These are phyloP conservation scores for Podospora tetraspora DNA, from an alignment of 495 filamentous ascomycete genomes.

Conservation along the genomic window DNA sequence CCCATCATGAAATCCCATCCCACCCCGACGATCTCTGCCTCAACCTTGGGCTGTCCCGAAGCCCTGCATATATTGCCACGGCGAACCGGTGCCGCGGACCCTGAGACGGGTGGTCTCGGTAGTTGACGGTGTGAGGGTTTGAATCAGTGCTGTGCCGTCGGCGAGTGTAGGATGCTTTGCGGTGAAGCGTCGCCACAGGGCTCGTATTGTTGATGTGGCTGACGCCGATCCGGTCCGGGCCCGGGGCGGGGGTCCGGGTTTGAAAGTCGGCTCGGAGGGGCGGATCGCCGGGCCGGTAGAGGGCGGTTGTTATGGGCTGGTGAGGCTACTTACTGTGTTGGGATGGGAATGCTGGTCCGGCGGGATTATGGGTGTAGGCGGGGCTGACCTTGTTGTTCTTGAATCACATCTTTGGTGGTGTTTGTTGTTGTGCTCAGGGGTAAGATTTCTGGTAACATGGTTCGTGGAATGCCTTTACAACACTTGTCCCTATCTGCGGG, in stretches of 20 bases:
- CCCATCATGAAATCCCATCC: neutral
- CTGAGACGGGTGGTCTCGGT: neutral
- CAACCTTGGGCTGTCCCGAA: neutral
- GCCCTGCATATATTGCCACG: neutral
- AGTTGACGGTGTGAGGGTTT: neutral
- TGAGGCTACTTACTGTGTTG: too few relatives aligned
- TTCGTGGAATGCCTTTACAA: too few relatives aligned
- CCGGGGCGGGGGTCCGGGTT: neutral
- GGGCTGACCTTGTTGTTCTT: neutral
- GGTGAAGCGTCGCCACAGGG: neutral
- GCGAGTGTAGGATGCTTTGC: too few relatives aligned
- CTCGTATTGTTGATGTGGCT: neutral
- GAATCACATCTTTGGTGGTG: neutral
- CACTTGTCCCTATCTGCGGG: too few relatives aligned
- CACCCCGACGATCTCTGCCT: neutral
- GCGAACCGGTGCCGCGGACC: neutral
- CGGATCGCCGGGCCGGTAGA: neutral
- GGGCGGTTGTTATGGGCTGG: too few relatives aligned
- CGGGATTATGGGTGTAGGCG: too few relatives aligned
- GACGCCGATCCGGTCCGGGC: neutral
- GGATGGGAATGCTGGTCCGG: too few relatives aligned
- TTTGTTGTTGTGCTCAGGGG: neutral
- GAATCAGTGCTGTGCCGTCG: neutral
- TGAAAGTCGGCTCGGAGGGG: neutral
- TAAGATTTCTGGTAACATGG: too few relatives aligned